These are phyloP conservation scores for Chenopodium suecicum DNA, from an alignment of 148 eudicot species.

Conservation along the genomic window DNA sequence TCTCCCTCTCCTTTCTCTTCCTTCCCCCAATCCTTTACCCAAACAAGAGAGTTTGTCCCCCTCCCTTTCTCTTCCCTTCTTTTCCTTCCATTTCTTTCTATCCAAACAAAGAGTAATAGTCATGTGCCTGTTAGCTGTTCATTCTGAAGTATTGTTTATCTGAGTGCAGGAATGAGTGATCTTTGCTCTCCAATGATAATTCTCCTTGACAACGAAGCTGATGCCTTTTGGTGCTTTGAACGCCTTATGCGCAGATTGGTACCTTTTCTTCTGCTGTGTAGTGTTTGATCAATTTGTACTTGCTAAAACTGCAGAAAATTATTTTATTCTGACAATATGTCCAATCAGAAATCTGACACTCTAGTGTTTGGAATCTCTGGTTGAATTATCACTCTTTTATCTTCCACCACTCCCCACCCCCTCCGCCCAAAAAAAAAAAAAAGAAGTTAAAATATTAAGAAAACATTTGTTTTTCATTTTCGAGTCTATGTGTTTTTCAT, in stretches of 20 bases:
- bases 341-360: not conserved
- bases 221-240: conserved; percentile 97
- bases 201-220: conserved; percentile 90
- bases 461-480: not conserved
- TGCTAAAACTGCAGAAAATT: not conserved
- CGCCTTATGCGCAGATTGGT: conserved; percentile 97
- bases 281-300: not conserved
- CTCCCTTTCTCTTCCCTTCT: too few species aligned
- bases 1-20: too few species aligned
- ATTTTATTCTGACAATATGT: not conserved
- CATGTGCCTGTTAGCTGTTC: conserved; percentile 3
- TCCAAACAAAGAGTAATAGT: not conserved
- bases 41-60: too few species aligned
- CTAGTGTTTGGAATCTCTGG: not conserved
- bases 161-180: conserved; percentile 88
- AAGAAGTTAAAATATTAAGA: too few species aligned
- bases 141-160: conserved; percentile 16
- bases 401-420: not conserved
- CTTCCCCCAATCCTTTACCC: too few species aligned
- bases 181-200: conserved; percentile 97
- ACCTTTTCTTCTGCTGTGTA: conserved; percentile 14
- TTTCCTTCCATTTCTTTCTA: too few species aligned
- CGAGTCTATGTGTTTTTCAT: not conserved
- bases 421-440: not conserved
- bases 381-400: not conserved